phyloP scores from a whole-genome alignment of 176 grass and related monocot genomes.

The barley (Hordeum vulgare) region DNA sequence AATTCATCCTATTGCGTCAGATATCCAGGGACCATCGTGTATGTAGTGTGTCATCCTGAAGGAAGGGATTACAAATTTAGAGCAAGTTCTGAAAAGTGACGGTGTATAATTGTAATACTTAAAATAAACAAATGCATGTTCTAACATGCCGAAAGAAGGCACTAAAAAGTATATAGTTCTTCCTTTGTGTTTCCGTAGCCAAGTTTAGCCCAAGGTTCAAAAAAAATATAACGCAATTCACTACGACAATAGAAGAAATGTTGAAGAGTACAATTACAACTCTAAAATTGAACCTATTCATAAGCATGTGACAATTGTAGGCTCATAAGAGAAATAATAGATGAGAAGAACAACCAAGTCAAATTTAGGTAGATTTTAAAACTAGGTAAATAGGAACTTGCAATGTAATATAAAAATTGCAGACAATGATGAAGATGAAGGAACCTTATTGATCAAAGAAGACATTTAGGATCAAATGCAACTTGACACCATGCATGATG shows the following conservation, averaged over 20 bases:
- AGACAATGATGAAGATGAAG: background rate
- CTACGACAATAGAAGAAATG: background rate
- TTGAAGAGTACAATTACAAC: conserved; percentile 49
- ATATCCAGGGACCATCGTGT: too few relatives aligned
- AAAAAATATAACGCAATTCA: background rate
- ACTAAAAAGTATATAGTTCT: conserved; percentile 48
- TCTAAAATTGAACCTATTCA: conserved; percentile 77
- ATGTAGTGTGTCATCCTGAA: too few relatives aligned
- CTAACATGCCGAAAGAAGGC: conserved; percentile 6
- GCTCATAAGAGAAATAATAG: background rate
- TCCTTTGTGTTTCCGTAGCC: conserved; percentile 49
- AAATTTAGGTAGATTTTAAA: background rate
- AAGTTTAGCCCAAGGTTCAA: background rate
- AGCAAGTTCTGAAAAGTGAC: too few relatives aligned
- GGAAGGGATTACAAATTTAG: too few relatives aligned
- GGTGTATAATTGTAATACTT: too few relatives aligned
- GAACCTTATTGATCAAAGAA: conserved; percentile 37
- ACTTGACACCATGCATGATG: conserved; percentile 66
- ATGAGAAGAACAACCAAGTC: background rate
- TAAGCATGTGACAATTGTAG: conserved; percentile 29
- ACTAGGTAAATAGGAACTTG: background rate
- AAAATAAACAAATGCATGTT: too few relatives aligned
- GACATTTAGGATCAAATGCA: conserved; percentile 59
- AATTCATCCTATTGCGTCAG: too few relatives aligned
- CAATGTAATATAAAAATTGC: background rate